Base-by-base conservation (phyloP, 1,284 basidiomycete genomes). In the Trametes versicolor region DNA sequence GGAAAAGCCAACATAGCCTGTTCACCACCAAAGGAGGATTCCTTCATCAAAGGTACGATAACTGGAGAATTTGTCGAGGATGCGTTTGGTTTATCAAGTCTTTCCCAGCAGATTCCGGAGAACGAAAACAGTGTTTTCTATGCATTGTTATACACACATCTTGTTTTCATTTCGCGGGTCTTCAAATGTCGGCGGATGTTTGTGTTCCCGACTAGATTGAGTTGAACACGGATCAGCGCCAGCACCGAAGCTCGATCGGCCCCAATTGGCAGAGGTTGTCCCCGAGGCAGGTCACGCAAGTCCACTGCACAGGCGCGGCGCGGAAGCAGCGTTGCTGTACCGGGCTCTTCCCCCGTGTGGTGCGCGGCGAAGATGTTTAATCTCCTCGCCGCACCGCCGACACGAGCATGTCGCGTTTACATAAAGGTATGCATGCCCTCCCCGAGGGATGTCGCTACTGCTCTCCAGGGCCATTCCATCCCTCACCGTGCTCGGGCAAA, bases 331-430 rank as follows among this genome's bases (percentile, higher is more conserved):
- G 57, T 66, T 66, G 63, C 58, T 50, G 53, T 25, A 21, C 34
- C 62, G 62, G 8, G 43, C 57, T 54, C 57, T 57, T 48, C 43
- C 52, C 61, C 56, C 63, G 61, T 59, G 62, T 17, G 53, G 45
- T 58, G 34, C 39, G 51, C 50, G 39, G 51, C 54, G 64, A 52
- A 47, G 41, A 36, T 52, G 41, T 37, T 58, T 60, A 50, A 63
- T 68, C 29, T 55, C 58, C 52, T 17, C 10, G 47, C 68, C 68
- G 50, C 68, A 43, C 65, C 60, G 62, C 43, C 49, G 17, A 63
- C 68, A 69, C 65, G 68, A 66, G 68, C 53, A 60, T 29, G 17
- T 29, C 57, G 54, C 67, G 41, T 65, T 69, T 54, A 65, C 68
- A 69, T 69, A 69, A 63, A 66, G 55, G 57, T 54, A 63, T 34